Conservation (phyloP, 805 yeast genomes). For the Suhomyces sp. region DNA sequence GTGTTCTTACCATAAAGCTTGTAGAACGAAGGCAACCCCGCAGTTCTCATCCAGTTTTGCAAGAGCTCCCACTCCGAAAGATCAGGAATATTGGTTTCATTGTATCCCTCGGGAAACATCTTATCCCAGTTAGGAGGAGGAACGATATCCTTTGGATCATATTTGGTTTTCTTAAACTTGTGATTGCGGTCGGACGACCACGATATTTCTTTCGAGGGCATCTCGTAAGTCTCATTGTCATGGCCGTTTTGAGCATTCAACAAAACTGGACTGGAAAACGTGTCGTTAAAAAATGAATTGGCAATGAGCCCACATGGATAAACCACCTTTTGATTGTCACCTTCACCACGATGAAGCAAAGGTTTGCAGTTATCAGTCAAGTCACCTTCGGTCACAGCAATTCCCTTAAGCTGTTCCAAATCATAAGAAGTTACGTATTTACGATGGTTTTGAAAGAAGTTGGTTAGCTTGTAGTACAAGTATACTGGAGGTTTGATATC, state of each 20-base stretch:
- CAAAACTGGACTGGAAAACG: constrained; percentile 56
- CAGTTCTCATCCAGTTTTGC: constrained; percentile 98
- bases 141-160: constrained; percentile 65
- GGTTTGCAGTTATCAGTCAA: constrained; percentile 44
- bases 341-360: constrained; percentile 36
- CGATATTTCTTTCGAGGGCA: constrained; percentile 63
- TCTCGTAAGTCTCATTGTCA: constrained; percentile 40
- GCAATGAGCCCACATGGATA: constrained; percentile 97
- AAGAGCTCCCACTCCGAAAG: constrained; percentile 74
- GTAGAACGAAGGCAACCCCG: constrained; percentile 86
- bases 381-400: constrained; percentile 52
- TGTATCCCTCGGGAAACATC: constrained; percentile 83
- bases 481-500: constrained; percentile 69
- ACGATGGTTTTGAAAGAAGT: constrained; percentile 92
- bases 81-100: constrained; percentile 75
- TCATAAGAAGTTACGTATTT: constrained; percentile 87
- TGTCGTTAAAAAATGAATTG: constrained; percentile 87
- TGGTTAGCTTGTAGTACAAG: constrained; percentile 81
- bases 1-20: constrained; percentile 78
- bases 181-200: constrained; percentile 74
- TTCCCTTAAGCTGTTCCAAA: constrained; percentile 75
- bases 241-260: constrained; percentile 44
- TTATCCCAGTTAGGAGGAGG: constrained; percentile 94
- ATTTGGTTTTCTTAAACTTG: constrained; percentile 69
- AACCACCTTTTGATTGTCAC: constrained; percentile 40